Conservation (phyloP, 192 early-diverging fungal species). For the Coemansia javaensis region DNA sequence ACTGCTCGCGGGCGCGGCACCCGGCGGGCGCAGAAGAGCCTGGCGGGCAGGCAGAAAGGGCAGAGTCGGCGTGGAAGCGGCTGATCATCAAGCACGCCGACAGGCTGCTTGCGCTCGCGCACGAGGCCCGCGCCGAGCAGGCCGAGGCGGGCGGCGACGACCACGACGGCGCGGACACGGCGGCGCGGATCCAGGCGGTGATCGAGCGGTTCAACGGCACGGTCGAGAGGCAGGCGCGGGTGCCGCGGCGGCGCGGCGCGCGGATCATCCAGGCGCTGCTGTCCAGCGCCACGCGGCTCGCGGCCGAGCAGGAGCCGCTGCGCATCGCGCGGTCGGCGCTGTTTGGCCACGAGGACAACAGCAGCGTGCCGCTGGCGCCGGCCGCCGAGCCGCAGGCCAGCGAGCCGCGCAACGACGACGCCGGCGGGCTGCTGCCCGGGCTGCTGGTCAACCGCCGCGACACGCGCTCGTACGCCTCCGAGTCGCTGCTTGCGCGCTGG, state of each 20-base stretch:
- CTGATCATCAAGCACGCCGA: conserved; percentile 40
- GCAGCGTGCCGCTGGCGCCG: conserved; percentile 8
- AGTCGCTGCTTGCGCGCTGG: conserved; percentile 53
- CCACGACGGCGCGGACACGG: not conserved
- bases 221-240: conserved; percentile 12
- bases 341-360: conserved; percentile 37
- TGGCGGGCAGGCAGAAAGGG: not conserved
- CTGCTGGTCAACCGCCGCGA: conserved; percentile 36
- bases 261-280: conserved; percentile 16
- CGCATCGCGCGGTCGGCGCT: conserved; percentile 31
- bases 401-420: conserved; percentile 29
- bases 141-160: not conserved
- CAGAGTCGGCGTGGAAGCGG: conserved; percentile 19
- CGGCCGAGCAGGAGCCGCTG: conserved; percentile 20
- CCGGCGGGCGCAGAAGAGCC: not conserved
- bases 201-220: conserved; percentile 19
- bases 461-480: conserved; percentile 17
- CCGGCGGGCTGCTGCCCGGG: conserved; percentile 26
- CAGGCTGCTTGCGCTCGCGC: conserved; percentile 15
- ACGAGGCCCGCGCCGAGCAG: not conserved
- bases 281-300: conserved; percentile 26
- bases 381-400: conserved; percentile 7
- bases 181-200: conserved; percentile 15
- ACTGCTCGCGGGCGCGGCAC: conserved; percentile 20
- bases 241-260: conserved; percentile 6